Base-by-base conservation (phyloP, 1,139 yeast genomes). In the Candida frijolesensis region DNA sequence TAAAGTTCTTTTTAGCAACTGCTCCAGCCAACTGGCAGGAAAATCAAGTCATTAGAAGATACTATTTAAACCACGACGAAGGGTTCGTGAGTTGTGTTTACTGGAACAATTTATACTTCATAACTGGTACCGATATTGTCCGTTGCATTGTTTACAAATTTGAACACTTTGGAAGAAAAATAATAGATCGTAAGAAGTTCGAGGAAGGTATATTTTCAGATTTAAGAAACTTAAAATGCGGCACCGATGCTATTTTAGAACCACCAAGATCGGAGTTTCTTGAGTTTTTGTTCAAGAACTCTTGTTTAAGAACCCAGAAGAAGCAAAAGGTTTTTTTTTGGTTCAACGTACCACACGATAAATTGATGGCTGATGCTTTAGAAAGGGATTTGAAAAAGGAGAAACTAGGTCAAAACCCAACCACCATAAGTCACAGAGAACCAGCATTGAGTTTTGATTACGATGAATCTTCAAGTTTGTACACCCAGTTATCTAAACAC, bases 131-230 rank as follows among this genome's bases (percentile, higher is more conserved):
- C 0, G 99, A 94, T 72, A 92, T 94, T 52, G 97, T 94, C 41
- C 82, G 97, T 52, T 89, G 96, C 65, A 83, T 95, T 48, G 88
- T 92, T 25, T 94, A 89, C 67, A 84, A 95, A 58, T 89, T 94
- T 72, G 87, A 87, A 60, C 94, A 91, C 59, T 89, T 94, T 71
- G 99, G 99, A 2, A 76, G 98, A 51, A 82, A 82, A 57, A 85
- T 94, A 44, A 68, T 83, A 37, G 97, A 94, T 66, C 77, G 96
- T 57, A 92, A 94, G 70, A 94, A 94, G 71, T 94, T 94, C 65
- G 99, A 94, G 72, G 99, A 94, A 71, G 98, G 98, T 37, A 85
- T 94, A 47, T 94, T 94, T 60, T 88, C 96, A 3, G 98, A 94
- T 66, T 72, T 94, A 57, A 79, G 99, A 60, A 85, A 89, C 57